phyloP scores from a whole-genome alignment of 352 stramenopile genomes.

The Globisporangium cederbergense region DNA sequence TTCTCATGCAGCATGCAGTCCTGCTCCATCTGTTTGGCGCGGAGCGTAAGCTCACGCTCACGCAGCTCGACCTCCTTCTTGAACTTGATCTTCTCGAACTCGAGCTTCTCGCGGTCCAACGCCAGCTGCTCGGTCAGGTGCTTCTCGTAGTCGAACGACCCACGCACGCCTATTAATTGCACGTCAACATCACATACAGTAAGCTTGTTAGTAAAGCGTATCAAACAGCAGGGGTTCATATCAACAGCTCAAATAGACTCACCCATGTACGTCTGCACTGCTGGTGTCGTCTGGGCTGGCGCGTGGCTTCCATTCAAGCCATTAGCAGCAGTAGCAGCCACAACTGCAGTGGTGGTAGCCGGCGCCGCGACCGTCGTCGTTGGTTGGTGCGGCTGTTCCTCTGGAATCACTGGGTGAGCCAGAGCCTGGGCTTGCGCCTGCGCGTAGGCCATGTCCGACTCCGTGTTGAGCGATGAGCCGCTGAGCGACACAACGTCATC shows the following conservation, averaged over 20 bases:
- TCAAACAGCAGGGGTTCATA: too few relatives aligned
- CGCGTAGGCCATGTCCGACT: constrained; percentile 59
- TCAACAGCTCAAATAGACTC: constrained; percentile 10
- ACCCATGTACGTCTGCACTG: constrained; percentile 25
- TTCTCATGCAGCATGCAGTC: constrained; percentile 59
- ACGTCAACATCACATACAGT: neutral
- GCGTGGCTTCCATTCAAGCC: neutral
- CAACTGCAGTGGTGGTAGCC: neutral
- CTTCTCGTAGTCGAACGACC: constrained; percentile 74
- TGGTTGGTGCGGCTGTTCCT: constrained; percentile 1
- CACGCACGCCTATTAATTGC: constrained; percentile 22
- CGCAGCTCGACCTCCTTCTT: constrained; percentile 74
- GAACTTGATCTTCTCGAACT: constrained; percentile 71
- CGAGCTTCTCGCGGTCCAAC: constrained; percentile 64
- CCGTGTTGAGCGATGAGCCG: constrained; percentile 40
- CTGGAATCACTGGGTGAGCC: constrained; percentile 27
- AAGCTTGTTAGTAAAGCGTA: neutral
- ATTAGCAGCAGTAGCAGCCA: neutral
- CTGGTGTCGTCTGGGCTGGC: neutral
- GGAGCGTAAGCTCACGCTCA: constrained; percentile 59
- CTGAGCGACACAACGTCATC: constrained; percentile 66
- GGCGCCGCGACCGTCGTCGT: neutral
- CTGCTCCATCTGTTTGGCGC: constrained; percentile 63
- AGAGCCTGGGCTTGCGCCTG: constrained; percentile 44
- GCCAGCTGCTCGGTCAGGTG: constrained; percentile 68